Base-by-base conservation (phyloP, 2,329 filamentous ascomycete species). In the Ceratocystis diversiconidia region DNA sequence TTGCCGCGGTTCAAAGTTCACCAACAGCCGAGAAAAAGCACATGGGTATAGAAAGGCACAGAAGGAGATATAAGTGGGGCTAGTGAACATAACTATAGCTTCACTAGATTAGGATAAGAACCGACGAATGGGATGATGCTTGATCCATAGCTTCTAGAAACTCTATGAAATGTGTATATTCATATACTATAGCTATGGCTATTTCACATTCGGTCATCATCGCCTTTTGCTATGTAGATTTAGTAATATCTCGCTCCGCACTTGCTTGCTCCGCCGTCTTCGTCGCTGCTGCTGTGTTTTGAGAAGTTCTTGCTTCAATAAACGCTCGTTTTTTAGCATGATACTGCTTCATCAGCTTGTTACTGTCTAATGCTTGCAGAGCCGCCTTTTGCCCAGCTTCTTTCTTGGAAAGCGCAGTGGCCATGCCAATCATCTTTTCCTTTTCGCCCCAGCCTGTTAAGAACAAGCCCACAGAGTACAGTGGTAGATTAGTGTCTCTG, bases 351-450 rank as follows among this genome's bases (percentile, higher is more conserved):
- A 85, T 82, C 69, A 88, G 70, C 70, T 85, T 87, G 72, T 85
- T 86, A 71, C 90, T 85, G 52, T 79, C 76, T 72, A 92, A 71
- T 0, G 86, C 87, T 69, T 78, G 77, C 52, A 77, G 74, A 0
- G 89, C 89, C 1, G 88, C 88, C 69, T 82, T 85, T 15, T 81
- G 77, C 0, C 85, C 85, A 0, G 88, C 89, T 66, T 89, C 85
- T 66, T 82, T 83, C 75, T 90, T 90, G 65, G 80, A 83, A 68
- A 83, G 75, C 1, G 82, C 88, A 41, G 80, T 81, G 0, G 87
- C 88, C 57, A 77, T 78, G 0, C 85, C 88, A 5, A 92, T 74
- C 66, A 82, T 75, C 72, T 83, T 81, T 61, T 82, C 76, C 41
- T 78, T 79, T 73, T 87, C 84, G 3, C 87, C 88, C 79, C 85